Evolutionary conservation across 768 basidiomycete species (phyloP).

Genomic region (Leccinellum albellum): DNA sequence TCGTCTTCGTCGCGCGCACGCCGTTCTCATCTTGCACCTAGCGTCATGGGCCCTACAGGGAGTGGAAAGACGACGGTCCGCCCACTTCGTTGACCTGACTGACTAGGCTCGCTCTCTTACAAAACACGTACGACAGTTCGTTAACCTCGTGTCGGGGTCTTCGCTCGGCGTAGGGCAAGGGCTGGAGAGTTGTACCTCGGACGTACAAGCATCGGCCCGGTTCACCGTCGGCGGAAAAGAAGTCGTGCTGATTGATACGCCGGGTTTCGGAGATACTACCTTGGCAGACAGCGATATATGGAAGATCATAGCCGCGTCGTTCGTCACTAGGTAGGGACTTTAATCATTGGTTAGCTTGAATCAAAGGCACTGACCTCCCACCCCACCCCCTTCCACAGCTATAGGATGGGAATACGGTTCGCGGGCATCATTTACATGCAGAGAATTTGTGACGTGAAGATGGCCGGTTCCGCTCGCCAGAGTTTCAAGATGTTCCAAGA

Average conservation of each 20-base stretch:
- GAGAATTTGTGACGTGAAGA: slow-evolving; percentile 46
- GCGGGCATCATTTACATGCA: slow-evolving; percentile 52
- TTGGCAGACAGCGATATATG: slow-evolving; percentile 48
- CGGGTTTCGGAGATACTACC: slow-evolving; percentile 56
- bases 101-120: not conserved
- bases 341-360: not conserved
- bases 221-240: slow-evolving; percentile 28
- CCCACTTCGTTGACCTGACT: not conserved
- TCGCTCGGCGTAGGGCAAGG: slow-evolving; percentile 28
- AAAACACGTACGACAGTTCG: slow-evolving; percentile 22
- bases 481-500: slow-evolving; percentile 50
- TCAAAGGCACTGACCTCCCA: not conserved
- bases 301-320: slow-evolving; percentile 44
- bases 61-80: slow-evolving; percentile 32
- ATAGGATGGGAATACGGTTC: slow-evolving; percentile 30
- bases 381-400: slow-evolving; percentile 7
- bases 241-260: slow-evolving; percentile 56
- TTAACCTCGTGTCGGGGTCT: slow-evolving; percentile 32
- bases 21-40: slow-evolving; percentile 9
- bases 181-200: slow-evolving; percentile 33
- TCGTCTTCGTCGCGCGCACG: not conserved
- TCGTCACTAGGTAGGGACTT: slow-evolving; percentile 23
- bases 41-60: slow-evolving; percentile 29
- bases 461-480: slow-evolving; percentile 43
- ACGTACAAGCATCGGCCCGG: slow-evolving; percentile 27